phyloP scores from a whole-genome alignment of 352 stramenopile genomes.

The Pythium brassicae region DNA sequence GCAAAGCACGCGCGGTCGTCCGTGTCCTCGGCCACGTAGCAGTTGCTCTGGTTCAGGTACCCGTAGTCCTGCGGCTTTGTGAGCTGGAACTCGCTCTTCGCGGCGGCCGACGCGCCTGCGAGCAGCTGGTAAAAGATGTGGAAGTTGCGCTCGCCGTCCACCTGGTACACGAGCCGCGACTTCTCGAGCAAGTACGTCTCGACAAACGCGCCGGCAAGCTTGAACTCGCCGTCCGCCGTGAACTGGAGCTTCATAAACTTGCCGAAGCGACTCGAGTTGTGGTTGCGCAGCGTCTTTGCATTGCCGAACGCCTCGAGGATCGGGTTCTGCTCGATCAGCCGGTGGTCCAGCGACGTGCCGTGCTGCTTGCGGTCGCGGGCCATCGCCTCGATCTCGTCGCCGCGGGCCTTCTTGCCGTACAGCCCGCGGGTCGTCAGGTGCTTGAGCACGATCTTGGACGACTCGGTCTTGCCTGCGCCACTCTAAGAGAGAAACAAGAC shows the following conservation, averaged over 20 bases:
- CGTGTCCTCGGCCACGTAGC: conserved; percentile 90
- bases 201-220: conserved; percentile 80
- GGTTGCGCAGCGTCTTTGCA: conserved; percentile 92
- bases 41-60: conserved; percentile 94
- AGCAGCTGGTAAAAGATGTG: conserved; percentile 95
- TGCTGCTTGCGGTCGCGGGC: conserved; percentile 46
- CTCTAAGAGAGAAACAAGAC: conserved; percentile 18
- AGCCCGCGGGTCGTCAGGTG: conserved; percentile 82
- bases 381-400: conserved; percentile 65
- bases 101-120: conserved; percentile 44
- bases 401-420: conserved; percentile 81
- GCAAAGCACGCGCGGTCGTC: conserved; percentile 86
- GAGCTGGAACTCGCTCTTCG: conserved; percentile 60
- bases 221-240: conserved; percentile 80
- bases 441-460: conserved; percentile 88
- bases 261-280: conserved; percentile 94
- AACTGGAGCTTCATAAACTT: conserved; percentile 97
- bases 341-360: conserved; percentile 67
- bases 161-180: conserved; percentile 85
- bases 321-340: conserved; percentile 89
- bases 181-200: conserved; percentile 89
- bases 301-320: conserved; percentile 96
- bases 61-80: conserved; percentile 84
- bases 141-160: conserved; percentile 92
- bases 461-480: conserved; percentile 88